Evolutionary conservation across 768 basidiomycete species (phyloP), one percentile per base, ranked within the genome.

Genomic region (Gloeopeniophorella convolvens): DNA sequence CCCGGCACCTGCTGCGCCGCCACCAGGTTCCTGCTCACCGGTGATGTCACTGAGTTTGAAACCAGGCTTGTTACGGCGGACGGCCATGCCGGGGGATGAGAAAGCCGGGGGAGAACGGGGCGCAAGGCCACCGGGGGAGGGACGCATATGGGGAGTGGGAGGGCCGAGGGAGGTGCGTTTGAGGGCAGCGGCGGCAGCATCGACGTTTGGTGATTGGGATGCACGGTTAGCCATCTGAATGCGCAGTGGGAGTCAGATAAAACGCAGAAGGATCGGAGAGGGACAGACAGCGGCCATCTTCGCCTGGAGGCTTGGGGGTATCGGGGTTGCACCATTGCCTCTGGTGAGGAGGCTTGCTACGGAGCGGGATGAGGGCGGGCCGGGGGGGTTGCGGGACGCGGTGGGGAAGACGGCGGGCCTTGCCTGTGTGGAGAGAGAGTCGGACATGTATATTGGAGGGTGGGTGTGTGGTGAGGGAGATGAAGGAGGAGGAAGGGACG

Each of bases 251-350:
- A 62, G 44, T 48, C 33, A 48, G 42, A 41, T 3, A 28, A 43
- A 57, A 48, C 39, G 36, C 37, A 23, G 1, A 11, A 18, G 28
- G 12, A 31, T 39, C 34, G 18, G 36, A 35, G 41, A 15, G 34
- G 39, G 2, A 73, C 80, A 59, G 64, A 94, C 91, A 24, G 85
- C 89, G 34, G 87, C 89, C 85, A 97, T 88, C 73, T 92, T 96
- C 55, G 89, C 90, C 64, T 93, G 92, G 37, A 98, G 76, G 39
- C 80, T 76, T 0, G 93, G 89, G 0, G 94, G 94, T 55, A 98
- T 88, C 40, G 86, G 84, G 0, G 84, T 84, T 16, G 77, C 66
- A 34, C 70, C 67, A 50, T 56, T 61, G 51, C 65, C 53, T 49
- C 62, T 65, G 68, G 67, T 71, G 55, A 81, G 74, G 37, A 82